phyloP scores from a whole-genome alignment of 176 grass and related monocot genomes.

The Eragrostis curvula region DNA sequence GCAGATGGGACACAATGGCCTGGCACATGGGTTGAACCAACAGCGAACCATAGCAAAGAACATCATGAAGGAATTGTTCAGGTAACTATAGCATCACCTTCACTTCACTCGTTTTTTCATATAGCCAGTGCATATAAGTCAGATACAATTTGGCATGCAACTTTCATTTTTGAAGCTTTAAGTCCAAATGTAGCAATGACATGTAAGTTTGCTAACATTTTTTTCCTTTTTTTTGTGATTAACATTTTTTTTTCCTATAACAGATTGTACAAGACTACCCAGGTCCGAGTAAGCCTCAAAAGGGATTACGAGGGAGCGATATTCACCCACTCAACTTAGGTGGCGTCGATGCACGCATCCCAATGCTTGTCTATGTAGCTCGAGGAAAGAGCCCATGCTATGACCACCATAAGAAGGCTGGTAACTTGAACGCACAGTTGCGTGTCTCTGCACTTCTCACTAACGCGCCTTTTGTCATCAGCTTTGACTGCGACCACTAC shows the following conservation, averaged over 20 bases:
- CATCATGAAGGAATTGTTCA: slow-evolving; percentile 27
- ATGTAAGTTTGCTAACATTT: background rate
- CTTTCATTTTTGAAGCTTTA: too few species aligned
- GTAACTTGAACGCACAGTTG: slow-evolving; percentile 39
- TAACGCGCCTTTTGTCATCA: slow-evolving; percentile 42
- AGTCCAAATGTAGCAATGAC: background rate
- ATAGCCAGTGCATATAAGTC: too few species aligned
- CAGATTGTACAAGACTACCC: slow-evolving; percentile 41
- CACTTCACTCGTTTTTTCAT: too few species aligned
- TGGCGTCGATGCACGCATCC: background rate
- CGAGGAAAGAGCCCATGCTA: slow-evolving; percentile 4
- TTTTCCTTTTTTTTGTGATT: too few species aligned
- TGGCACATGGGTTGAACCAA: slow-evolving; percentile 30
- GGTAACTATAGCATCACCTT: background rate
- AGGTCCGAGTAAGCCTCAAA: background rate
- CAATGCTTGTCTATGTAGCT: slow-evolving; percentile 32
- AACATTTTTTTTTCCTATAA: background rate
- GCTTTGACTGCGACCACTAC: slow-evolving; percentile 61
- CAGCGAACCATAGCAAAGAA: slow-evolving; percentile 25
- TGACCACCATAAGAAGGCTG: slow-evolving; percentile 52
- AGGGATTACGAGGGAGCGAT: background rate
- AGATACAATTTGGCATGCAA: background rate
- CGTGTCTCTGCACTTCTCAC: slow-evolving; percentile 27
- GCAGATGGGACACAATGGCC: slow-evolving; percentile 32
- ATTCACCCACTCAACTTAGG: background rate